phyloP scores from a whole-genome alignment of 2,329 filamentous ascomycete species.

The Fulvia fulva region DNA sequence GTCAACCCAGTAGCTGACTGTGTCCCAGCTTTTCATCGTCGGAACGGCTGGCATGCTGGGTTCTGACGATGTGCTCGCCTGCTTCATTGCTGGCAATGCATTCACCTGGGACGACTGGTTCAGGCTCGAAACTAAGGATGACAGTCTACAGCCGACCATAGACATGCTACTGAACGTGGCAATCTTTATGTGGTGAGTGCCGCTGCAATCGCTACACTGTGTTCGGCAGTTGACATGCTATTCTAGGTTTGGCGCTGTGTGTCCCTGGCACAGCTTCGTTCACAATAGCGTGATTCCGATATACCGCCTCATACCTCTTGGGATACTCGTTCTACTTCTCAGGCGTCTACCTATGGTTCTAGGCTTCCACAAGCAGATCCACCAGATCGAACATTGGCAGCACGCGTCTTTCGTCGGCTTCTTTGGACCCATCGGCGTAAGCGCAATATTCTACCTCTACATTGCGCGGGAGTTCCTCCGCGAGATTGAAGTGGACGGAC shows the following conservation, averaged over 20 bases:
- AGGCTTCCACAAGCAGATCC: constrained; percentile 67
- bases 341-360: constrained; percentile 75
- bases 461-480: constrained; percentile 71
- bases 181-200: constrained; percentile 74
- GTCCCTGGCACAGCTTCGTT: constrained; percentile 71
- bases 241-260: constrained; percentile 59
- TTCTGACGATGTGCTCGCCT: constrained; percentile 84
- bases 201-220: no score
- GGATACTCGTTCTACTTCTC: constrained; percentile 70
- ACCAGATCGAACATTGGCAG: constrained; percentile 68
- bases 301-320: constrained; percentile 68
- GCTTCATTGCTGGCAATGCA: constrained; percentile 85
- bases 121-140: constrained; percentile 79
- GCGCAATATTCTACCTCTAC: constrained; percentile 86
- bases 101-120: constrained; percentile 97
- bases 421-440: constrained; percentile 89
- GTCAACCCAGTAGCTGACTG: constrained; percentile 7
- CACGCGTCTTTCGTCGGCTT: constrained; percentile 87
- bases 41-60: constrained; percentile 85
- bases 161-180: constrained; percentile 90
- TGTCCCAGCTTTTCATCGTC: constrained; percentile 67
- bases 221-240: background rate
- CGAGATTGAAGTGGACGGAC: constrained; percentile 54
- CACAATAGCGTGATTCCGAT: constrained; percentile 67
- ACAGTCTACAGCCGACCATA: constrained; percentile 88